These are phyloP conservation scores for Buddleja alternifolia DNA, from an alignment of 257 asterid species.

Conservation along the genomic window DNA sequence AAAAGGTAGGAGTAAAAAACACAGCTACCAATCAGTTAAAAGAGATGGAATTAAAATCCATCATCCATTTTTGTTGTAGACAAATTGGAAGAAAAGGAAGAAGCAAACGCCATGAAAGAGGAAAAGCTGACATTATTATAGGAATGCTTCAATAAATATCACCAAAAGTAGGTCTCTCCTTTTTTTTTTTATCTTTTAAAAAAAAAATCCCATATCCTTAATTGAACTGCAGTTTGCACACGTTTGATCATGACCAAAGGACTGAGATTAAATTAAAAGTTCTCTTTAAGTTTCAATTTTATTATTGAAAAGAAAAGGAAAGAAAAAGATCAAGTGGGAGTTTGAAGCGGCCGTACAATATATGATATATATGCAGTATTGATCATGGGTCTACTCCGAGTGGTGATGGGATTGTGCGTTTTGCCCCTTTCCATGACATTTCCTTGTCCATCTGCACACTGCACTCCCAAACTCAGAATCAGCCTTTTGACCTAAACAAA, in stretches of 20 bases:
- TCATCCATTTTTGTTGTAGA: conserved; percentile 55
- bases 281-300: neutral
- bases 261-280: neutral
- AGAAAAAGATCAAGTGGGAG: neutral
- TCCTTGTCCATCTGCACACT: conserved; percentile 47
- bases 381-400: conserved; percentile 41
- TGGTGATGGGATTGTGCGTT: conserved; percentile 63
- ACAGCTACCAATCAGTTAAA: conserved; percentile 18
- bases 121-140: conserved; percentile 45
- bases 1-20: conserved; percentile 22
- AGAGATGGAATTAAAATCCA: conserved; percentile 25
- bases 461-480: conserved; percentile 26
- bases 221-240: conserved; percentile 50
- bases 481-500: conserved; percentile 35
- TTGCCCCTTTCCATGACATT: conserved; percentile 49
- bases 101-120: conserved; percentile 46
- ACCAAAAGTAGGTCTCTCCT: conserved; percentile 17
- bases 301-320: neutral
- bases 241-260: conserved; percentile 35
- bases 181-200: neutral
- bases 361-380: conserved; percentile 44
- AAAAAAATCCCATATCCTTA: conserved; percentile 29
- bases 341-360: conserved; percentile 31
- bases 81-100: conserved; percentile 49
- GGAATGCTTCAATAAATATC: conserved; percentile 32